Base-by-base conservation (phyloP, 495 filamentous ascomycete genomes). In the Xylaria acuta region DNA sequence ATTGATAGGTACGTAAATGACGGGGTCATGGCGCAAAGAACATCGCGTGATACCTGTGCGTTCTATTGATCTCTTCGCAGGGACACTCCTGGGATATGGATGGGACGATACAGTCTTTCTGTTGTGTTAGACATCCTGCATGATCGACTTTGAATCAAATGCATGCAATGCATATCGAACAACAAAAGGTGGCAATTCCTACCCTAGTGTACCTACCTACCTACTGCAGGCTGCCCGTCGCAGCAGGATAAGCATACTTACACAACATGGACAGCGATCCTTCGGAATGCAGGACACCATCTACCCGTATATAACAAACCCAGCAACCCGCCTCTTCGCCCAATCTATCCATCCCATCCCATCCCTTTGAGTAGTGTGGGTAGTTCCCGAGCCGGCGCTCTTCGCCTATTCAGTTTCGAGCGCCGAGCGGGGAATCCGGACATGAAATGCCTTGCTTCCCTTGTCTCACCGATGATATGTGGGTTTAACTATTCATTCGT, bases 401-500 rank as follows among this genome's bases (percentile, higher is more conserved):
- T 14, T 49, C 51, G 51, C 63, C 41, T 9, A 65, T 49, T 49
- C 30, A n/a, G 62, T 30, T 27, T 45, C 27, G 43, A 47, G 25
- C 63, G 16, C 63, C 41, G 63, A 40, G 40, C 63, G 32, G 30
- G 64, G 32, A 64, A 64, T 27, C 60, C 60, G 60, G 38, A 40
- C 60, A 22, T 9, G 58, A 2, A 7, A 30, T 16, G 27, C 22
- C 51, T 54, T 54, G 27, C 51, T 12, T 54, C 5, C 53, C 16
- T 45, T 34, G 63, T 65, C 41, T 65, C 41, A 60, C 58, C 58
- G 32, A 38, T 51, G 47, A 49, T 18, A 49, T 49, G 45, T 18
- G 41, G 16, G 41, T 45, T 45, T 16, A 49, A 49, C n/a, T 49
- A 8, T 43, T 34, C 38, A n/a, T 43, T 34, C 38, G 60, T 27